A percentile compares a stretch with the other conserved stretches of the same genome.
phyloP scores from a whole-genome alignment of 1,284 basidiomycete genomes.

The Schizopora paradoxa region DNA sequence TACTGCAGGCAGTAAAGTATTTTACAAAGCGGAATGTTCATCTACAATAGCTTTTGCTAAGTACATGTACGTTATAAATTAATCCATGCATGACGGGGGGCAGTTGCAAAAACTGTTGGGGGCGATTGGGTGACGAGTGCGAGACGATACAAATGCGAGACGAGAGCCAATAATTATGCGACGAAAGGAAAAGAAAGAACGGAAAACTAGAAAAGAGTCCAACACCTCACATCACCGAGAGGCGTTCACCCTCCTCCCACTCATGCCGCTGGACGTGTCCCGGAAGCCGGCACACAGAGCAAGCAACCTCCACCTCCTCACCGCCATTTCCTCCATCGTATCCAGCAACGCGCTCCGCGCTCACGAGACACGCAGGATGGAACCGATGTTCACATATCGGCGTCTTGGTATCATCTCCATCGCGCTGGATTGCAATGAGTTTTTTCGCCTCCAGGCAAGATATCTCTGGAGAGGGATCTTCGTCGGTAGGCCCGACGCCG shows the following conservation, averaged over 20 bases:
- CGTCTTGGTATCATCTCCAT: slow-evolving; percentile 19
- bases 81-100: too few relatives aligned
- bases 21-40: too few relatives aligned
- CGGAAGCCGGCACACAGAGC: slow-evolving; percentile 58
- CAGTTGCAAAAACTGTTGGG: too few relatives aligned
- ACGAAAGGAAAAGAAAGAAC: background rate
- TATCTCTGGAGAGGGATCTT: slow-evolving; percentile 49
- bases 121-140: too few relatives aligned
- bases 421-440: slow-evolving; percentile 40
- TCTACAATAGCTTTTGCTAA: too few relatives aligned
- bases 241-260: slow-evolving; percentile 52
- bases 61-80: too few relatives aligned
- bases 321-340: slow-evolving; percentile 44
- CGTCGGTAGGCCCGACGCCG: slow-evolving; percentile 68
- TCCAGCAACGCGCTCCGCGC: slow-evolving; percentile 60
- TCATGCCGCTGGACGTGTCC: slow-evolving; percentile 52
- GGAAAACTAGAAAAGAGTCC: background rate
- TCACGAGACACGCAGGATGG: slow-evolving; percentile 69
- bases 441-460: slow-evolving; percentile 30
- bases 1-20: too few relatives aligned
- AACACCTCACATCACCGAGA: background rate
- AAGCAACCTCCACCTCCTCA: slow-evolving; percentile 51
- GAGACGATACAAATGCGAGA: background rate
- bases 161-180: background rate
- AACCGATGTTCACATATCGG: slow-evolving; percentile 56